Conservation (phyloP, 257 asterid species). For the Solanum chilense region DNA sequence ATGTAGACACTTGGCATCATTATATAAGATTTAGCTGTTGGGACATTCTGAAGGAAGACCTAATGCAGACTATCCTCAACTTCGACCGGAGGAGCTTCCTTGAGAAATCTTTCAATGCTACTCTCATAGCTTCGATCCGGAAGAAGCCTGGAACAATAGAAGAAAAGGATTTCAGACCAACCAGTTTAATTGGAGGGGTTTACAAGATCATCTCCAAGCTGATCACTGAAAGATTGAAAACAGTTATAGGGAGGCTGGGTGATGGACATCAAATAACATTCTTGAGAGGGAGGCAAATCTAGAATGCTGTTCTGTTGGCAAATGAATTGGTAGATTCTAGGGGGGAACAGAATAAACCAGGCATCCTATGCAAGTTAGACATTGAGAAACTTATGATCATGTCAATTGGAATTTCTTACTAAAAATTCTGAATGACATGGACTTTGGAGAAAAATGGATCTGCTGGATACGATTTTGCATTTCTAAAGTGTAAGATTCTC, state of each 20-base stretch:
- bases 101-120: not conserved
- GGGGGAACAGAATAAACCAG: not conserved
- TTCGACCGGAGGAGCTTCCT: not conserved
- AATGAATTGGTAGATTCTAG: not conserved
- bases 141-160: not conserved
- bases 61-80: not conserved
- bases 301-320: not conserved
- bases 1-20: not conserved
- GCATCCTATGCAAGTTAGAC: not conserved
- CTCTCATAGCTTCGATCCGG: not conserved
- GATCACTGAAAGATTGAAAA: not conserved
- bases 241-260: not conserved
- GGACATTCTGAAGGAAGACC: not conserved
- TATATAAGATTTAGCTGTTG: not conserved
- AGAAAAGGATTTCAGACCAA: not conserved
- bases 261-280: not conserved
- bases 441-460: not conserved
- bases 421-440: not conserved
- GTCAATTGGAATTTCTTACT: not conserved
- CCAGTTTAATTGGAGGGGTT: not conserved
- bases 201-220: not conserved
- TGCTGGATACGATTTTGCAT: not conserved
- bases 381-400: not conserved
- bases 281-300: not conserved
- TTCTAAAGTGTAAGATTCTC: not conserved